Percentiles rank a stretch among this genome's conserved stretches.
Evolutionary conservation across 2,329 filamentous ascomycete genomes (phyloP).

Genomic region (Thyridium curvatum): DNA sequence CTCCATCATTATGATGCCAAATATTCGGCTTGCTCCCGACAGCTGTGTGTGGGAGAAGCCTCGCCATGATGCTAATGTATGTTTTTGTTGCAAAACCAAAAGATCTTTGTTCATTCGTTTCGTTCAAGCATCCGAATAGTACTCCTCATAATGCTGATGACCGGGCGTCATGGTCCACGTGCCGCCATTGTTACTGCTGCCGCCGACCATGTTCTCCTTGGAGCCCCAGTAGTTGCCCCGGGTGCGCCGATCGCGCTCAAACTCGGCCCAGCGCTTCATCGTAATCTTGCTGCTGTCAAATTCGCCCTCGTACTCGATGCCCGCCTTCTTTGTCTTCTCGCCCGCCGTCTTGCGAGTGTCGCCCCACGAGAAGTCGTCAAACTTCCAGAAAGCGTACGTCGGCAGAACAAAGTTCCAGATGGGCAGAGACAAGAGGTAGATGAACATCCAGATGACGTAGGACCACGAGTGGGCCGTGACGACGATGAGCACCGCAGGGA

Average conservation of each 20-base stretch:
- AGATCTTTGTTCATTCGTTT: neutral
- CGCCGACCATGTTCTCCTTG: conserved; percentile 42
- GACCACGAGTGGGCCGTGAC: conserved; percentile 88
- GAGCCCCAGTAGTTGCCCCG: conserved; percentile 46
- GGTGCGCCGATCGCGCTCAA: conserved; percentile 62
- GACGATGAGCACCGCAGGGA: conserved; percentile 86
- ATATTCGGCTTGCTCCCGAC: too few species aligned
- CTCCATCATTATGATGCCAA: too few species aligned
- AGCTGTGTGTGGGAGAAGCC: too few species aligned
- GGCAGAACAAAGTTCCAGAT: conserved; percentile 98
- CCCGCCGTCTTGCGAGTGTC: conserved; percentile 94
- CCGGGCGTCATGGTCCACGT: conserved; percentile 32
- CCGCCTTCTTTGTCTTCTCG: conserved; percentile 80
- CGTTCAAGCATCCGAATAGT: conserved; percentile 46
- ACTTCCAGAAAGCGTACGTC: conserved; percentile 97
- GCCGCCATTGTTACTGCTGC: conserved; percentile 23
- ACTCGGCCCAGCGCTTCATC: conserved; percentile 98
- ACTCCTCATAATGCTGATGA: conserved; percentile 47
- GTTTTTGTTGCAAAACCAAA: too few species aligned
- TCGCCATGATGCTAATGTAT: too few species aligned
- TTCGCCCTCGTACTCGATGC: conserved; percentile 85
- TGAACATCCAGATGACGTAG: conserved; percentile 94
- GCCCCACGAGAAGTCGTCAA: conserved; percentile 99
- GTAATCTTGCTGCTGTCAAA: conserved; percentile 99
- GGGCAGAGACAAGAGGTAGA: conserved; percentile 88